A percentile compares a stretch with the other conserved stretches of the same genome.
These are phyloP conservation scores for Fistulina hepatica DNA, from an alignment of 1,284 basidiomycete species.

Conservation along the genomic window DNA sequence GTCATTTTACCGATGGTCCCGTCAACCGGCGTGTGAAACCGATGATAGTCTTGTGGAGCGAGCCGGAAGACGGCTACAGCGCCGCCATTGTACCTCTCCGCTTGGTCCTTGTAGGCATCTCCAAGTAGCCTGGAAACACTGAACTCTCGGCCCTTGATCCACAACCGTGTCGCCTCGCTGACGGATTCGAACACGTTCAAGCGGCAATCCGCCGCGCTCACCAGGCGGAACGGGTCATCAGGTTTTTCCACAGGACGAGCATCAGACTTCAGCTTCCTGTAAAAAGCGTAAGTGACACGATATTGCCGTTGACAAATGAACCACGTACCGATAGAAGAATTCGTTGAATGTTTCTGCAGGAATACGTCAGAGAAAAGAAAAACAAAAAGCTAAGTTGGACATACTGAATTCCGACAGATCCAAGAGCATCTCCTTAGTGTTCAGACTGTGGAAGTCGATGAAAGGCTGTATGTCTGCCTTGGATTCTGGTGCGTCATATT, in stretches of 20 bases:
- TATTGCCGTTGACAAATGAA: slow-evolving; percentile 5
- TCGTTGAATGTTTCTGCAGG: slow-evolving; percentile 76
- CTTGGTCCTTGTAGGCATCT: slow-evolving; percentile 58
- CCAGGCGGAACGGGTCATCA: slow-evolving; percentile 65
- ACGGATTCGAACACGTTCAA: slow-evolving; percentile 89
- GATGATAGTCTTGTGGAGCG: slow-evolving; percentile 96
- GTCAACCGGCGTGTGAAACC: slow-evolving; percentile 89
- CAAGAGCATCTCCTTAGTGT: slow-evolving; percentile 72
- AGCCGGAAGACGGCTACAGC: slow-evolving; percentile 79
- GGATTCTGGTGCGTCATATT: slow-evolving; percentile 84
- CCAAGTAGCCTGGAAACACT: slow-evolving; percentile 74
- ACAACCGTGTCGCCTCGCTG: slow-evolving; percentile 74
- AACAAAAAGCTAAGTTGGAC: slow-evolving; percentile 19
- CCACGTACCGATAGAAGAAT: slow-evolving; percentile 56
- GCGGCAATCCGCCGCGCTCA: slow-evolving; percentile 88
- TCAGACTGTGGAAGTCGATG: slow-evolving; percentile 84
- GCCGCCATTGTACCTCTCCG: slow-evolving; percentile 66
- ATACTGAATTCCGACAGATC: slow-evolving; percentile 78
- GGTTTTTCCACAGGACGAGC: slow-evolving; percentile 72
- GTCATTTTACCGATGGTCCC: slow-evolving; percentile 75
- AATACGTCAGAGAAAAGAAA: slow-evolving; percentile 7
- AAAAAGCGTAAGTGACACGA: slow-evolving; percentile 26
- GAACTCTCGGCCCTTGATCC: slow-evolving; percentile 98
- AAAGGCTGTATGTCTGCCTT: slow-evolving; percentile 79
- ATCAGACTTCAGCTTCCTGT: slow-evolving; percentile 74